phyloP scores from a whole-genome alignment of 2,329 filamentous ascomycete genomes.

The Aspergillus ruber region DNA sequence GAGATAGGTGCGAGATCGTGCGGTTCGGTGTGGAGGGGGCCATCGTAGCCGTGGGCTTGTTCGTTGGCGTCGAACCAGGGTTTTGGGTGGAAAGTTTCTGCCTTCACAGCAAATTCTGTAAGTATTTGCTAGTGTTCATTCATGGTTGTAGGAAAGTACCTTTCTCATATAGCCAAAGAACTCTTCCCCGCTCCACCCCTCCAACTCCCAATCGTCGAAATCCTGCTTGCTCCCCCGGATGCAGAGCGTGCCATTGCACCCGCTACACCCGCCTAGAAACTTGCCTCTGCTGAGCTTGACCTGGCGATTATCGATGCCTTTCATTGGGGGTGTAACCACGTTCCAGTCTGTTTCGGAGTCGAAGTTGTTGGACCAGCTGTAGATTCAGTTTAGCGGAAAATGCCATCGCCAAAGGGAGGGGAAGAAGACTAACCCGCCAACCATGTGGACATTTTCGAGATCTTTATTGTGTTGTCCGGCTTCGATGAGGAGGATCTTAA shows the following conservation, averaged over 20 bases:
- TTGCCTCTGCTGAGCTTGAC: conserved; percentile 40
- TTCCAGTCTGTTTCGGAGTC: conserved; percentile 43
- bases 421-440: conserved; percentile 28
- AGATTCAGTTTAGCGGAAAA: not conserved
- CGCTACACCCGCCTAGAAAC: conserved; percentile 39
- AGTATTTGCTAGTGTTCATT: no score
- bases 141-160: no score
- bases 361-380: conserved; percentile 38
- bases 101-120: conserved; percentile 32
- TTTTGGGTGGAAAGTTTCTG: conserved; percentile 54
- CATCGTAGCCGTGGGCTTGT: conserved; percentile 45
- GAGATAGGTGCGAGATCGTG: conserved; percentile 56
- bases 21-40: conserved; percentile 51
- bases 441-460: conserved; percentile 43
- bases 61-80: conserved; percentile 49
- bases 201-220: conserved; percentile 50
- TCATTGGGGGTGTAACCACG: conserved; percentile 34
- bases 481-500: conserved; percentile 42
- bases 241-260: conserved; percentile 41
- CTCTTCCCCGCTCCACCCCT: conserved; percentile 52
- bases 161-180: conserved; percentile 53
- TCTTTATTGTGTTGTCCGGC: conserved; percentile 42
- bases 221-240: conserved; percentile 40
- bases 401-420: not conserved
- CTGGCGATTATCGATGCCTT: conserved; percentile 34